A percentile compares a stretch with the other conserved stretches of the same genome.
Evolutionary conservation across 2,329 filamentous ascomycete genomes (phyloP).

Genomic region (Penicillium expansum): DNA sequence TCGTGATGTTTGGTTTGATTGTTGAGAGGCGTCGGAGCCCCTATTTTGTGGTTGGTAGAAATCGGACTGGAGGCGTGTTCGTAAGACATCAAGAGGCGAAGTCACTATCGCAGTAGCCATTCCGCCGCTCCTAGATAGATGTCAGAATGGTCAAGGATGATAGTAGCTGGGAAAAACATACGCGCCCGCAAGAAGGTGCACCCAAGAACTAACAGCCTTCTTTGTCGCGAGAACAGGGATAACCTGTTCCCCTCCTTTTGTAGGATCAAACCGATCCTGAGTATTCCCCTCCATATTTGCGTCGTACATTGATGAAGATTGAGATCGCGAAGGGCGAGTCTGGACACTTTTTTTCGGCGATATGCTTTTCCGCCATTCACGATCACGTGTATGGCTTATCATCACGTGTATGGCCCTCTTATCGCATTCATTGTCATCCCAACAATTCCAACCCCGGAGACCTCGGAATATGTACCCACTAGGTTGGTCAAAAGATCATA

Average conservation of each 20-base stretch:
- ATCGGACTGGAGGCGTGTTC: constrained; percentile 92
- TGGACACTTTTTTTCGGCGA: background rate
- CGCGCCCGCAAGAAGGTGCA: constrained; percentile 36
- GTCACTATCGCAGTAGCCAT: constrained; percentile 88
- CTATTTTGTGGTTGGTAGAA: constrained; percentile 69
- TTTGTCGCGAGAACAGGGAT: background rate
- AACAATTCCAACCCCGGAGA: background rate
- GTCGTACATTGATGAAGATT: background rate
- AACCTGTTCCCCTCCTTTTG: background rate
- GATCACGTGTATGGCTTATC: background rate
- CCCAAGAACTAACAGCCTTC: constrained; percentile 19
- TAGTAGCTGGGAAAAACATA: constrained; percentile 22
- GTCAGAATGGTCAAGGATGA: constrained; percentile 2
- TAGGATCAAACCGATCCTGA: background rate
- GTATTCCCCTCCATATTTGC: background rate
- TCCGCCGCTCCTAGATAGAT: constrained; percentile 55
- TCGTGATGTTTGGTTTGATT: constrained; percentile 36
- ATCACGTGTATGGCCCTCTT: background rate
- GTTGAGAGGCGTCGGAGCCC: constrained; percentile 47
- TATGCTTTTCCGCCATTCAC: background rate
- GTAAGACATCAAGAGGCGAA: constrained; percentile 94
- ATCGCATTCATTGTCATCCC: background rate
- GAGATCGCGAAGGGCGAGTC: background rate
- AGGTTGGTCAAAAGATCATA: no score
- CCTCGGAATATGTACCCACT: no score